Evolutionary conservation across 305 asterid species (phyloP), one percentile per base, ranked within the genome.

Genomic region (Fraxinus latifolia): DNA sequence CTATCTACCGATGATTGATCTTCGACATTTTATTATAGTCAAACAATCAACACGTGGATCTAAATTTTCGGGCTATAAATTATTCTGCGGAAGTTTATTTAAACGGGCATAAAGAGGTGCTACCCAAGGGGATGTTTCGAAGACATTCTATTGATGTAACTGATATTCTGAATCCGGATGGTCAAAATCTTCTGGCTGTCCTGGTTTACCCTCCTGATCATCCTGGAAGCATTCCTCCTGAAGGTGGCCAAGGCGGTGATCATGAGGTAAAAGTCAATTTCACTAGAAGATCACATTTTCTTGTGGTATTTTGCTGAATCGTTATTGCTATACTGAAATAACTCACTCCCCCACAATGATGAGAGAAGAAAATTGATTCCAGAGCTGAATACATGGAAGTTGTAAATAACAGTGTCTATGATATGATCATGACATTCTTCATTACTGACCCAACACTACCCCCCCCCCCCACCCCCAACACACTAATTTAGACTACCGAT

Each of bases 181-280:
- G 95, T 79, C 87, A 93, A 80, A 96, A 96, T 87, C 89, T 91
- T 84, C 91, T 96, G 68, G 97, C 95, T 50, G 98, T 96, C 83
- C 89, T 94, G 85, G 95, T 94, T 86, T 84, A 93, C 83, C 99
- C 99, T 85, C 98, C 99, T 75, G 99, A 96, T 86, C 95, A 96
- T 90, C 99, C 99, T 73, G 99, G 99, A 79, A 88, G 15, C 78
- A 94, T 96, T 84, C 99, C 98, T 82, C 95, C 95, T 19, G 62
- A 87, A 84, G 97, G 98, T 65, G 99, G 99, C 86, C 99, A 96
- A 92, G 99, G 98, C 77, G 99, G 99, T 84, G 99, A 96, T 91
- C 99, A 96, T 72, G 97, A 94, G 98, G 99, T 96, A 94, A 60
- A 79, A 21, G 80, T 77, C 80, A 44, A 74, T 77, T 79, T 70